These are phyloP conservation scores for Oryza punctata DNA, from an alignment of 176 grass and related monocot species.

Conservation along the genomic window DNA sequence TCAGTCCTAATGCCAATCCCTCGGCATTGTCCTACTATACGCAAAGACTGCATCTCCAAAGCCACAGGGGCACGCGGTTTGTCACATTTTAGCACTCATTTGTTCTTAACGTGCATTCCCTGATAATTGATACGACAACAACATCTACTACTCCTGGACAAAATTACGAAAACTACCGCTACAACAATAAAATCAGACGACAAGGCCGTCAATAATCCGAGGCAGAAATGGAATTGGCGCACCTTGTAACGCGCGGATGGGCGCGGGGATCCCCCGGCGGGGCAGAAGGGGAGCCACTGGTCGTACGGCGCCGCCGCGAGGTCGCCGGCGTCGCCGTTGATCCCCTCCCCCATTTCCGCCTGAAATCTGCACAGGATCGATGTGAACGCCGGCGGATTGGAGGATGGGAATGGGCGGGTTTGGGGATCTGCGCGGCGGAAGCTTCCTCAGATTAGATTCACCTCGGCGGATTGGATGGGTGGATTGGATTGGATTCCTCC, in stretches of 20 bases:
- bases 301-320: conserved; percentile 53
- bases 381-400: neutral
- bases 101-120: neutral
- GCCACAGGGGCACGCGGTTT: too few species aligned
- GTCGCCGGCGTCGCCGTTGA: conserved; percentile 25
- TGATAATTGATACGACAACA: neutral
- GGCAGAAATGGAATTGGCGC: neutral
- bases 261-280: conserved; percentile 25
- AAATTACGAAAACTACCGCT: neutral
- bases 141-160: neutral
- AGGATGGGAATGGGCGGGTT: neutral
- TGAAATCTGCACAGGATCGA: neutral
- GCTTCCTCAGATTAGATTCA: neutral
- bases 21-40: neutral
- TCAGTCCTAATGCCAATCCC: neutral
- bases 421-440: neutral
- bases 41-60: neutral
- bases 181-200: neutral
- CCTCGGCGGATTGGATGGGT: neutral
- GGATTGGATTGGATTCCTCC: neutral
- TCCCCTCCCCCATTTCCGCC: conserved; percentile 36
- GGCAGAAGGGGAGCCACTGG: conserved; percentile 46
- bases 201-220: neutral
- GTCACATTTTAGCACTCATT: neutral
- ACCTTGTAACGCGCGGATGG: conserved; percentile 57